Evolutionary conservation across 2,329 filamentous ascomycete genomes (phyloP).

Genomic region (Colletotrichum sp.): DNA sequence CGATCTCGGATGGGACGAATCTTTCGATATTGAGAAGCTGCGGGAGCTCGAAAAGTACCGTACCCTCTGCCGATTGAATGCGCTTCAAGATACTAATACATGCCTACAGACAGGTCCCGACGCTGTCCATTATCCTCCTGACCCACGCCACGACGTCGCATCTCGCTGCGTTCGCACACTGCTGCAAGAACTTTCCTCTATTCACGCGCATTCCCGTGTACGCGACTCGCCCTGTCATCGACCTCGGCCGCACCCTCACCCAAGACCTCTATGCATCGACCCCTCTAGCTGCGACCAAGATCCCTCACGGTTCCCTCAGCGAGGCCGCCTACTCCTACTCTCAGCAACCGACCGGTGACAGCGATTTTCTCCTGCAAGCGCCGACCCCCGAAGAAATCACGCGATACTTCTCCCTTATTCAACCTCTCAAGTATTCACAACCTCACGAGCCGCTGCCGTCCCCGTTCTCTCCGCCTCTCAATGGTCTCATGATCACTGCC

Average conservation of each 20-base stretch:
- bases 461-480: conserved; percentile 85
- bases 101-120: conserved; percentile 77
- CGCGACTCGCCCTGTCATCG: conserved; percentile 91
- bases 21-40: conserved; percentile 82
- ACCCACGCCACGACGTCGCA: conserved; percentile 94
- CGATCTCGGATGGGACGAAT: conserved; percentile 95
- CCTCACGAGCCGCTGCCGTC: conserved; percentile 89
- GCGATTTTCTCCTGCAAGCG: conserved; percentile 67
- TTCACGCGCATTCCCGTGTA: conserved; percentile 95
- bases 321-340: conserved; percentile 62
- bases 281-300: conserved; percentile 84
- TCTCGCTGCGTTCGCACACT: conserved; percentile 92
- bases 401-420: conserved; percentile 88
- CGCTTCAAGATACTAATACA: conserved; percentile 22
- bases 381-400: conserved; percentile 90
- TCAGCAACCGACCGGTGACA: conserved; percentile 52
- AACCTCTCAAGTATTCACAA: conserved; percentile 95
- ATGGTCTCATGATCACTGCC: conserved; percentile 91
- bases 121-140: conserved; percentile 89
- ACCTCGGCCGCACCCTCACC: conserved; percentile 86
- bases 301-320: conserved; percentile 75
- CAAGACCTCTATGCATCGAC: conserved; percentile 93
- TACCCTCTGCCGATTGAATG: neutral
- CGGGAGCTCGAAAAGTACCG: conserved; percentile 87
- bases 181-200: conserved; percentile 93